Base-by-base conservation (phyloP, 148 eudicot genomes). In the Chenopodium formosanum region DNA sequence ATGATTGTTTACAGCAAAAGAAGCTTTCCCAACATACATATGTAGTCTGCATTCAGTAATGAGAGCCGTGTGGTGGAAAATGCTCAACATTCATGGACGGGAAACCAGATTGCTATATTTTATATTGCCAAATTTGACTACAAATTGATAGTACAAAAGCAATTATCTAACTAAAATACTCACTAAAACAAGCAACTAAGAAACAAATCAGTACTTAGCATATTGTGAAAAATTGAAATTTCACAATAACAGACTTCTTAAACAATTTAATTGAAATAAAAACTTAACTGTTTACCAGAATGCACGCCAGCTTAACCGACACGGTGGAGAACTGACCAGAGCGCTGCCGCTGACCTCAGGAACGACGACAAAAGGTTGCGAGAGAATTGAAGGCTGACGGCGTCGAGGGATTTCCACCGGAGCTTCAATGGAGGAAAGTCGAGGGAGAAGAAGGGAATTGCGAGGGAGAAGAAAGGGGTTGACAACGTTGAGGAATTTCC, bases 41-140 rank as follows among this genome's bases (percentile, higher is more conserved):
- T 22, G 48, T 56, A 73, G 72, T 76, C 80, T 53, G 64, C 63
- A 75, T 65, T 75, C 53, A 74, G 29, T 69, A 73, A 76, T 77
- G 86, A 23, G 84, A 81, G 74, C 80, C 84, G 84, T 82, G 93
- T 22, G 90, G 76, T 17, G 94, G 90, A 84, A 88, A 89, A 76
- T 87, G 91, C 84, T 91, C 92, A 32, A 88, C 87, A 66, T 91
- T 97, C 87, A 88, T 87, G 22, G 83, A 76, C 34, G 91, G 90
- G 78, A 85, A 83, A 79, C 88, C 82, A 83, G 93, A 77, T 79
- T 90, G 91, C 73, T 23, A 23, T 23, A 23, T 23, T 23, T 23
- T 23, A 23, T 23, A 23, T 58, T 50, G 37, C 14, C 17, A 20
- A n/a, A n/a, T 27, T 16, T 23, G 37, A 80, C 48, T 52, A 53